Percentiles rank a stretch among this genome's conserved stretches.
phyloP scores from a whole-genome alignment of 1,284 basidiomycete species.

The Meira miltonrushii region DNA sequence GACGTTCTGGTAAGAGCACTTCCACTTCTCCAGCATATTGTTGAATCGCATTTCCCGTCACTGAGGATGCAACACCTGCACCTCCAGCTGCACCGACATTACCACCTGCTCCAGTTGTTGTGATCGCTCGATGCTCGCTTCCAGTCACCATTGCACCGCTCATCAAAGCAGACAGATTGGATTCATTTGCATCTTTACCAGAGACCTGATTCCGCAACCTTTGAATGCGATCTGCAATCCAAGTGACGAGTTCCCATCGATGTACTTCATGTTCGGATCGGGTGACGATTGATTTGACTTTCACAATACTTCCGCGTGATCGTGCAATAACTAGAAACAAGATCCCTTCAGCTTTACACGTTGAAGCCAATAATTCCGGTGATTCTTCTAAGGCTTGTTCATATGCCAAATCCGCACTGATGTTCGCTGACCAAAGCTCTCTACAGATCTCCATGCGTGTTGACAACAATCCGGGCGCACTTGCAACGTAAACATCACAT shows the following conservation, averaged over 20 bases:
- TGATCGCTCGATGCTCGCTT: neutral
- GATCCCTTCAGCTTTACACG: constrained; percentile 49
- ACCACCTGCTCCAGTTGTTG: neutral
- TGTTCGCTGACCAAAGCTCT: constrained; percentile 72
- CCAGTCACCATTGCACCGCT: neutral
- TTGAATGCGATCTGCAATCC: constrained; percentile 14
- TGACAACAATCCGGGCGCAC: constrained; percentile 67
- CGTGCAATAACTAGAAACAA: constrained; percentile 42
- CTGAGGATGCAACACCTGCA: too few relatives aligned
- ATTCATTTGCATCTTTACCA: neutral
- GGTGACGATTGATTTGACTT: constrained; percentile 39
- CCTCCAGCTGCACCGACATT: neutral
- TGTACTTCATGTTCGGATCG: constrained; percentile 25
- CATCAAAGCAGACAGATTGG: neutral
- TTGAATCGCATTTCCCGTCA: constrained; percentile 1
- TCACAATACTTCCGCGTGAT: constrained; percentile 30
- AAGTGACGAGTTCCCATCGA: constrained; percentile 15
- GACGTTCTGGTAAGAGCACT: neutral
- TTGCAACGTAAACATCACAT: constrained; percentile 69
- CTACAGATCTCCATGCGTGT: constrained; percentile 72
- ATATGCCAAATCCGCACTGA: constrained; percentile 82
- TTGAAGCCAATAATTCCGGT: constrained; percentile 37
- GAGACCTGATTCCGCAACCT: neutral
- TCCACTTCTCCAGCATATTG: neutral
- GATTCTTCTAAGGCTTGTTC: constrained; percentile 48